A percentile compares a stretch with the other conserved stretches of the same genome.
phyloP scores from a whole-genome alignment of 352 stramenopile genomes.

The Pythium sukuiense region DNA sequence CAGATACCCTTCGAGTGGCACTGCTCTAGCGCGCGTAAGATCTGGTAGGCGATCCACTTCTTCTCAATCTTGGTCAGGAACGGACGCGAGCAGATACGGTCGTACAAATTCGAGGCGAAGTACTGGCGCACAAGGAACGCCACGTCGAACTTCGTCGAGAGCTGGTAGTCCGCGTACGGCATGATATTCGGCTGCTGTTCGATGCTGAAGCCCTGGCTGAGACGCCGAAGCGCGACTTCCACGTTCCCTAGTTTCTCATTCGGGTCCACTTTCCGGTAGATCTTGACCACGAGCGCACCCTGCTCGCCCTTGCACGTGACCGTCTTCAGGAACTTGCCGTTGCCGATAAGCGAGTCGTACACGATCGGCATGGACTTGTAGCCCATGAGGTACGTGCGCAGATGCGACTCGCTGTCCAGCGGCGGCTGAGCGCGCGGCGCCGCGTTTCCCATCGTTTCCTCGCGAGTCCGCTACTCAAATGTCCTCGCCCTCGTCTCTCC shows the following conservation, averaged over 20 bases:
- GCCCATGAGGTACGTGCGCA: constrained; percentile 87
- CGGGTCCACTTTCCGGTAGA: constrained; percentile 87
- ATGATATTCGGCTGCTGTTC: constrained; percentile 83
- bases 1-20: constrained; percentile 92
- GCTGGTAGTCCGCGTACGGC: constrained; percentile 76
- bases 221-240: constrained; percentile 48
- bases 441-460: constrained; percentile 71
- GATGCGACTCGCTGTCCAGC: constrained; percentile 84
- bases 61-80: constrained; percentile 96
- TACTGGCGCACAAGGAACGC: constrained; percentile 96
- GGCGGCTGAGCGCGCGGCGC: constrained; percentile 75
- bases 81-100: constrained; percentile 94
- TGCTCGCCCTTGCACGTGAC: constrained; percentile 88
- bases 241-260: constrained; percentile 63
- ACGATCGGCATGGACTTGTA: constrained; percentile 89
- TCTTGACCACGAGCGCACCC: constrained; percentile 83
- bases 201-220: constrained; percentile 59
- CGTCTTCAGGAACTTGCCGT: constrained; percentile 90
- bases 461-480: not conserved
- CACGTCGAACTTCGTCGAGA: constrained; percentile 80
- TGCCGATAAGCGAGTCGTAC: constrained; percentile 81
- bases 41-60: constrained; percentile 97
- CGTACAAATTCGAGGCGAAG: constrained; percentile 95
- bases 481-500: not conserved
- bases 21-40: constrained; percentile 93